Conservation (phyloP, 352 stramenopile species). For the Blastocystis sp. region DNA sequence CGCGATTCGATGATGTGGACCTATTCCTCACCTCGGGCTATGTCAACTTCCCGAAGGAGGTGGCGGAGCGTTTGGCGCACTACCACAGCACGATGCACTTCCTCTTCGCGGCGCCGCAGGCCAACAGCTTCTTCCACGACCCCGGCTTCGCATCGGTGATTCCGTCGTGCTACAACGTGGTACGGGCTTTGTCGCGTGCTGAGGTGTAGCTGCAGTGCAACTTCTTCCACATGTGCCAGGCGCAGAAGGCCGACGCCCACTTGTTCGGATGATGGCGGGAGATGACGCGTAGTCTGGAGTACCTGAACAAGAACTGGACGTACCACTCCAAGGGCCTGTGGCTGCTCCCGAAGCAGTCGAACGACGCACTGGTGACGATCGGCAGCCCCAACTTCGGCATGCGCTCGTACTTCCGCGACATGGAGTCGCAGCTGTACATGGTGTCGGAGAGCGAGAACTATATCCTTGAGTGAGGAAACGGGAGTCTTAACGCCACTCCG, state of each 20-base stretch:
- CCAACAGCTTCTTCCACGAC: conserved; percentile 66
- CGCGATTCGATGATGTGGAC: not conserved
- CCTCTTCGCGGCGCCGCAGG: conserved; percentile 60
- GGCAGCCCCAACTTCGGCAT: conserved; percentile 59
- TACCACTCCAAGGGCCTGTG: conserved; percentile 49
- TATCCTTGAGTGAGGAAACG: conserved; percentile 57
- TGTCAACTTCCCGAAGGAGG: conserved; percentile 64
- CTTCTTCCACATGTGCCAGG: not conserved
- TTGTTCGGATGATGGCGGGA: not conserved
- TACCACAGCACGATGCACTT: conserved; percentile 17
- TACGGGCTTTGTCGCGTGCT: not conserved
- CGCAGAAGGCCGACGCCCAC: not conserved
- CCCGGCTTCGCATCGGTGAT: conserved; percentile 56
- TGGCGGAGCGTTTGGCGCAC: conserved; percentile 21
- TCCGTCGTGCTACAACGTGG: conserved; percentile 54
- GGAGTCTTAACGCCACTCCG: conserved; percentile 41
- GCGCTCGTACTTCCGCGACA: conserved; percentile 50
- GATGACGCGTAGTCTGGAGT: conserved; percentile 18
- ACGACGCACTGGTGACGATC: conserved; percentile 21
- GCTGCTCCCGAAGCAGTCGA: not conserved
- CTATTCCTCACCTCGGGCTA: conserved; percentile 69
- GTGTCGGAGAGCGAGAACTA: conserved; percentile 56
- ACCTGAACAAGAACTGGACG: conserved; percentile 58
- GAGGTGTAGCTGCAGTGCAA: conserved; percentile 11
- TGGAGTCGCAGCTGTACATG: conserved; percentile 66